Base-by-base conservation (phyloP, 2,329 filamentous ascomycete genomes). In the Colletotrichum orbiculare region DNA sequence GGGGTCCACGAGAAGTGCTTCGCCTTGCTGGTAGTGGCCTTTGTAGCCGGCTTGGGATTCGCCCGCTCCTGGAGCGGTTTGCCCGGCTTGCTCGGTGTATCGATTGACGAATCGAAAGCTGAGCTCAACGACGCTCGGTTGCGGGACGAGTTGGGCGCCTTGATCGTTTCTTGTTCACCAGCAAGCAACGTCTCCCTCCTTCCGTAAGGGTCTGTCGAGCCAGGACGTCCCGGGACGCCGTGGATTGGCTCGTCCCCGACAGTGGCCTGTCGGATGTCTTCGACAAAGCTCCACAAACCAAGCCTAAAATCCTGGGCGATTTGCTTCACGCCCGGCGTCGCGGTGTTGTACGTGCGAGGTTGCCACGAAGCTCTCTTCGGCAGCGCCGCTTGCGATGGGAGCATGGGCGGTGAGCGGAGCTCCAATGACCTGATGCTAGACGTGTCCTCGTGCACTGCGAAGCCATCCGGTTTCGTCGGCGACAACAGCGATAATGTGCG, bases 221-320 rank as follows among this genome's bases (percentile, higher is more conserved):
- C 58, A 8, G 54, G 50, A n/a, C 60, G 60, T 69, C 54, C 70
- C 69, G 38, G 58, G 41, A 68, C 74, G 12, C 88, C 89, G 66
- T 83, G 88, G 68, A 93, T 87, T 13, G 89, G 92, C 79, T 99
- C 96, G 59, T 99, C 96, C 33, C 96, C 96, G 7, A 99, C 94
- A 0, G 96, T 97, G 12, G 95, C 96, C 78, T 98, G 96, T 69
- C 94, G 87, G 52, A 99, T 88, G 74, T 99, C 96, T 75, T 98
- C 96, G 65, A 97, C 89, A 77, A 99, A 99, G 1, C 93, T 97
- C 88, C 92, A 94, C 53, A 99, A 81, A 2, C 96, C 95, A 55
- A 96, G 88, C 75, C 90, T 93, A 76, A 99, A 89, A 77, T 97
- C 96, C 65, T 92, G 91, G 13, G 94, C 92, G 77, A 97, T 90